A percentile compares a stretch with the other conserved stretches of the same genome.
phyloP scores from a whole-genome alignment of 2,329 filamentous ascomycete species.

The Xylariomycetidae sp. region DNA sequence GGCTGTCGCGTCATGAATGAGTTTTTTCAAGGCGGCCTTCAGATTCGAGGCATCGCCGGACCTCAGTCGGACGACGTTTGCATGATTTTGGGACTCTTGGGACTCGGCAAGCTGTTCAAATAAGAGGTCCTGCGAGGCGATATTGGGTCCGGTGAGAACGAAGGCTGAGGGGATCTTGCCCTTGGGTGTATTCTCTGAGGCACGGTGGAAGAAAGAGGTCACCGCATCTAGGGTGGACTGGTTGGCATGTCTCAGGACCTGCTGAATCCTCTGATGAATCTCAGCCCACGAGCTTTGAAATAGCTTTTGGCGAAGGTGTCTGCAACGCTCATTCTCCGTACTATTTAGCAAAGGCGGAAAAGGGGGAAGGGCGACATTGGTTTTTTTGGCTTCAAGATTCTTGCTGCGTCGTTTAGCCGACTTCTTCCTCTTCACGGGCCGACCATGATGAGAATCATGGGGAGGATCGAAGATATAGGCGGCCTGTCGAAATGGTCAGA shows the following conservation, averaged over 20 bases:
- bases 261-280: constrained; percentile 60
- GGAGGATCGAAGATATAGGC: constrained; percentile 59
- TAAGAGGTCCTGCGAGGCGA: constrained; percentile 69
- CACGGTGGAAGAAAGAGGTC: constrained; percentile 46
- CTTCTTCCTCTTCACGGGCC: too few relatives aligned
- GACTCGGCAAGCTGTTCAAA: constrained; percentile 63
- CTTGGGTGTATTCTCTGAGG: constrained; percentile 21
- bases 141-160: constrained; percentile 73
- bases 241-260: constrained; percentile 56
- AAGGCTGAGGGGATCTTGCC: constrained; percentile 63
- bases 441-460: constrained; percentile 25
- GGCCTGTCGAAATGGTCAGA: constrained; percentile 38
- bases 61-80: constrained; percentile 61
- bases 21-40: constrained; percentile 66
- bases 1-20: constrained; percentile 63
- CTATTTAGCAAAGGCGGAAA: constrained; percentile 54
- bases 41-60: constrained; percentile 70
- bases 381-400: constrained; percentile 33
- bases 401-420: constrained; percentile 56
- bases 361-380: constrained; percentile 16
- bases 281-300: constrained; percentile 62
- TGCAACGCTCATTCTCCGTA: constrained; percentile 43
- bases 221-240: constrained; percentile 56
- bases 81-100: constrained; percentile 42
- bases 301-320: constrained; percentile 50